Evolutionary conservation across 768 basidiomycete species (phyloP), one percentile per base, ranked within the genome.

Genomic region (Daedaleopsis nitida): DNA sequence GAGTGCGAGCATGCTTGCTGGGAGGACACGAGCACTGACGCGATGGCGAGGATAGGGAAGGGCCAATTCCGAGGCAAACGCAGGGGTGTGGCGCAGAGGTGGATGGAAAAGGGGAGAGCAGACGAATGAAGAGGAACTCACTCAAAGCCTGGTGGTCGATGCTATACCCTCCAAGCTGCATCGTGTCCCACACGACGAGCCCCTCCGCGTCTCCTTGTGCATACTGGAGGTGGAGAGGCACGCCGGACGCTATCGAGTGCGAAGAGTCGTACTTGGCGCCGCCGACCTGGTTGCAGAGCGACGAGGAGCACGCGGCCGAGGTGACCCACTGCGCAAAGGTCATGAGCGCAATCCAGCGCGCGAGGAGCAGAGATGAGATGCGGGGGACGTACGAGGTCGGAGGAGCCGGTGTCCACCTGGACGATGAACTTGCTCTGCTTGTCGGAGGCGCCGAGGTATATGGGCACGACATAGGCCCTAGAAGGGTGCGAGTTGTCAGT

Each of bases 391-490:
- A 91, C 90, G 24, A 91, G 77, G 74, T 94, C 91, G 0, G 89
- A 89, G 0, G 92, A 92, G 32, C 92, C 92, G 0, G 88, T 91
- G 66, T 94, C 91, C 39, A 93, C 81, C 68, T 92, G 90, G 2
- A 92, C 74, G 7, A 88, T 73, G 23, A 78, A 80, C 57, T 88
- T 81, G 21, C 27, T 48, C 35, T 68, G 68, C 39, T 3, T 10
- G 27, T 7, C 27, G 10, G 69, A 73, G 8, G 71, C 55, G 12
- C 91, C 89, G 23, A 91, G 76, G 19, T 68, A 72, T 5, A 88
- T 75, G 4, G 84, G 78, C n/a, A 90, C 72, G 2, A 86, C 86
- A 69, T 92, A 92, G 5, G 83, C 79, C 27, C 90, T 92, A 42
- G 19, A 54, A 51, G 35, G 14, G 65, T 54, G 37, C 35, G 19